phyloP scores from a whole-genome alignment of 768 basidiomycete species.

The Lactarius indigo region DNA sequence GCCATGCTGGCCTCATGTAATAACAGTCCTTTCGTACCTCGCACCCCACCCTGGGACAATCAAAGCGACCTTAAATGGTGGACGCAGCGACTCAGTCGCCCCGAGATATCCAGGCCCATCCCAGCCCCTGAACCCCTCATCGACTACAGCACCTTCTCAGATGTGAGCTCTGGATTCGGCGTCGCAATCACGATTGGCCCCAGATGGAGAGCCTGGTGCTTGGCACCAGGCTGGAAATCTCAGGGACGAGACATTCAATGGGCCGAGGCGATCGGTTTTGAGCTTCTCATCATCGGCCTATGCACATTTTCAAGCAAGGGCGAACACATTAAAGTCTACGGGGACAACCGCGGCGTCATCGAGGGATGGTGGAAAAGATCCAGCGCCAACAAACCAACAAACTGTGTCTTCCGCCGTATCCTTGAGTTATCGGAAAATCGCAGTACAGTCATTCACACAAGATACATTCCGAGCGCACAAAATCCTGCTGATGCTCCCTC shows the following conservation, averaged over 20 bases:
- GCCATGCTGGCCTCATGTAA: too few relatives aligned
- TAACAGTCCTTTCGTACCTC: too few relatives aligned
- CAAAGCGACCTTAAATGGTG: too few relatives aligned
- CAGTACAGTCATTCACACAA: conserved; percentile 27
- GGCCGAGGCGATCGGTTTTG: conserved; percentile 45
- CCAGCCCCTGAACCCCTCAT: too few relatives aligned
- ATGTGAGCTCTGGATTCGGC: too few relatives aligned
- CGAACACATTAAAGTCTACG: conserved; percentile 31
- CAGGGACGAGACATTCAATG: conserved; percentile 39
- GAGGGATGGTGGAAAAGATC: conserved; percentile 35
- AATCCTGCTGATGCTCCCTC: conserved; percentile 43
- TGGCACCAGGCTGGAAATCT: too few relatives aligned
- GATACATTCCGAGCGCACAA: conserved; percentile 34
- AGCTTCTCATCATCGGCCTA: conserved; percentile 26
- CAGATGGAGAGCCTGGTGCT: too few relatives aligned
- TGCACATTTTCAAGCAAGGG: rapidly evolving
- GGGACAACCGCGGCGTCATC: conserved; percentile 35
- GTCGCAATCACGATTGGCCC: too few relatives aligned
- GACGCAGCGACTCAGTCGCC: too few relatives aligned
- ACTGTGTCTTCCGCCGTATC: background rate
- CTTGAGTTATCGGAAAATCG: background rate
- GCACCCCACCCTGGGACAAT: too few relatives aligned
- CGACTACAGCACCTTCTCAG: too few relatives aligned
- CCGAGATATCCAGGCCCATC: too few relatives aligned
- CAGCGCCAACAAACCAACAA: conserved; percentile 25